Conservation (phyloP, 805 yeast species). For the Pichia paraexigua region DNA sequence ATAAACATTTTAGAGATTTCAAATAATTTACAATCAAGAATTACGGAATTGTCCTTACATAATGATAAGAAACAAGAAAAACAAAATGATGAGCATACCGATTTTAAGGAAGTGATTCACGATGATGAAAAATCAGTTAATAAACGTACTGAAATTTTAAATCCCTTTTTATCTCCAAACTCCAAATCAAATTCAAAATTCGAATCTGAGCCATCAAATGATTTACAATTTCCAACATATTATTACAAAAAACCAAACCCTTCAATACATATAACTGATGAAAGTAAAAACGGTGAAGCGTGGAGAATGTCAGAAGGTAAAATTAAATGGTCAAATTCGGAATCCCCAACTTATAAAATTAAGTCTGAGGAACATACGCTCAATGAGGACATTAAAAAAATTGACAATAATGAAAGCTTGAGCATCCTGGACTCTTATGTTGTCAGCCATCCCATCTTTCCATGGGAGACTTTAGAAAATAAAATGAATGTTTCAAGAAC, state of each 20-base stretch:
- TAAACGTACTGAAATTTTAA: neutral
- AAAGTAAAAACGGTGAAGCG: constrained; percentile 26
- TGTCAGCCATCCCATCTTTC: constrained; percentile 27
- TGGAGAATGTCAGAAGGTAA: constrained; percentile 23
- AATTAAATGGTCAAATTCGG: constrained; percentile 12
- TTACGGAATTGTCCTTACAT: neutral
- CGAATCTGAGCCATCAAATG: neutral
- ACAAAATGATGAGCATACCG: neutral
- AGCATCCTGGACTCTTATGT: constrained; percentile 18
- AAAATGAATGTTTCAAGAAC: constrained; percentile 13
- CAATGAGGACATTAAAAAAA: neutral
- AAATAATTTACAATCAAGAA: constrained; percentile 17
- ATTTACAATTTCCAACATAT: constrained; percentile 18
- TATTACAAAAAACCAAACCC: constrained; percentile 17
- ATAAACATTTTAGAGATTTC: constrained; percentile 16
- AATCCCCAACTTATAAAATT: neutral
- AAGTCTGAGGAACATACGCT: neutral
- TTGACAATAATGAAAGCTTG: neutral
- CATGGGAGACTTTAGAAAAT: constrained; percentile 25
- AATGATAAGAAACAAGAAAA: neutral
- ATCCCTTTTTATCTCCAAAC: constrained; percentile 6
- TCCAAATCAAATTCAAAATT: neutral
- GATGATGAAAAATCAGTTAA: neutral
- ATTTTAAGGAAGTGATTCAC: neutral
- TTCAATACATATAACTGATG: constrained; percentile 9